Evolutionary conservation across 768 basidiomycete species (phyloP).

Genomic region (Sutorius australiensis): DNA sequence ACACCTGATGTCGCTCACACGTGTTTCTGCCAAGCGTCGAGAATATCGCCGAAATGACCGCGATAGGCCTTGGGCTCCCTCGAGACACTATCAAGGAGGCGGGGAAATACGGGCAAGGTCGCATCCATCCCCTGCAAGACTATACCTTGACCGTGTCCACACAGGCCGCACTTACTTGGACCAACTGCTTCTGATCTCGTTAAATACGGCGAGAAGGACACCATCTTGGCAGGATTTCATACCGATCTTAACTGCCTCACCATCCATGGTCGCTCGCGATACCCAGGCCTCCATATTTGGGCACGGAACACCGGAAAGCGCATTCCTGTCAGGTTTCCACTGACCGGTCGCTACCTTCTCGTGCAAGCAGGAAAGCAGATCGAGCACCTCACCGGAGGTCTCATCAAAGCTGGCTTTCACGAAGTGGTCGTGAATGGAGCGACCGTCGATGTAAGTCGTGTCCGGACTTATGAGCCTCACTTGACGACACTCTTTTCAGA

Average conservation of each 20-base stretch:
- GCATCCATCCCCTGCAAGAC: neutral
- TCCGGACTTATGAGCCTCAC: neutral
- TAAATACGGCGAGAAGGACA: constrained; percentile 73
- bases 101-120: constrained; percentile 73
- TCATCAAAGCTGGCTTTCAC: constrained; percentile 91
- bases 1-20: constrained; percentile 4
- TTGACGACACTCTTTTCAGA: constrained; percentile 35
- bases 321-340: constrained; percentile 82
- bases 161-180: constrained; percentile 81
- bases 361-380: constrained; percentile 97
- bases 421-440: constrained; percentile 88
- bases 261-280: constrained; percentile 84
- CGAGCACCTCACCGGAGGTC: constrained; percentile 78
- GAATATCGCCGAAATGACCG: constrained; percentile 83
- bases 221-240: constrained; percentile 92
- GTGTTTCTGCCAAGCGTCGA: constrained; percentile 54
- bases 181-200: constrained; percentile 89
- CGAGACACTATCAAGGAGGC: constrained; percentile 70
- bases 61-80: constrained; percentile 76
- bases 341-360: constrained; percentile 73
- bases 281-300: constrained; percentile 91
- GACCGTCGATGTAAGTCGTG: constrained; percentile 58
- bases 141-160: neutral
- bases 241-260: constrained; percentile 92
- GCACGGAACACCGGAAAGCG: constrained; percentile 90